A percentile compares a stretch with the other conserved stretches of the same genome.
Conservation (phyloP, 2,329 filamentous ascomycete species). For the Cryoendolithus antarcticus region DNA sequence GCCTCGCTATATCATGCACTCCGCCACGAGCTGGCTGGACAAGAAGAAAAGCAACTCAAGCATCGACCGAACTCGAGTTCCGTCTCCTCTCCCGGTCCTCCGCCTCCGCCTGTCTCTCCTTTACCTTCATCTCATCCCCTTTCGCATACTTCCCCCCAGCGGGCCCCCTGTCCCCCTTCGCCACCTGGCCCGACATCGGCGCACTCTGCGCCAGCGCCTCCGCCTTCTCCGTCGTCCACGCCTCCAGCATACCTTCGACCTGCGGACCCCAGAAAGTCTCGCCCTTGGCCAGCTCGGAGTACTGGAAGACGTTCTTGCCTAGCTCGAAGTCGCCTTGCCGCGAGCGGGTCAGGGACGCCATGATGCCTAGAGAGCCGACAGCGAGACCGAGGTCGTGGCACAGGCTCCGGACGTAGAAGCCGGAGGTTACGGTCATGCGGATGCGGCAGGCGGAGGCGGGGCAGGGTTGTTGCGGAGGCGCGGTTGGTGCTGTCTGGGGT, state of each 20-base stretch:
- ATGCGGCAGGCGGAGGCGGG: slow-evolving; percentile 65
- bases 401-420: slow-evolving; percentile 91
- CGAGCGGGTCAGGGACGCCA: slow-evolving; percentile 71
- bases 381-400: slow-evolving; percentile 83
- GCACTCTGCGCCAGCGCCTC: slow-evolving; percentile 1
- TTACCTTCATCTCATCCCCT: too few relatives aligned
- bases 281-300: slow-evolving; percentile 60
- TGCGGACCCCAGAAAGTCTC: slow-evolving; percentile 75
- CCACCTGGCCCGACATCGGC: too few relatives aligned
- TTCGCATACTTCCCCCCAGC: too few relatives aligned
- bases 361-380: slow-evolving; percentile 68
- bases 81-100: too few relatives aligned
- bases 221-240: slow-evolving; percentile 32
- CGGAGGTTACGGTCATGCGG: slow-evolving; percentile 84
- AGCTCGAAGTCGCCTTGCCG: slow-evolving; percentile 72
- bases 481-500: slow-evolving; percentile 5
- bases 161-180: too few relatives aligned
- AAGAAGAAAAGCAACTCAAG: too few relatives aligned
- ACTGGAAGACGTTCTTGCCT: slow-evolving; percentile 64
- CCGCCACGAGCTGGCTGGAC: too few relatives aligned
- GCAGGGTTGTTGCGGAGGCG: slow-evolving; percentile 10
- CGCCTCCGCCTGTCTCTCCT: too few relatives aligned
- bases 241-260: slow-evolving; percentile 44
- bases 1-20: too few relatives aligned
- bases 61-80: too few relatives aligned